Percentiles rank a stretch among this genome's conserved stretches.
Evolutionary conservation across 225 moss, liverwort and hornwort species (phyloP).

Genomic region (Takakia lepidozioides): DNA sequence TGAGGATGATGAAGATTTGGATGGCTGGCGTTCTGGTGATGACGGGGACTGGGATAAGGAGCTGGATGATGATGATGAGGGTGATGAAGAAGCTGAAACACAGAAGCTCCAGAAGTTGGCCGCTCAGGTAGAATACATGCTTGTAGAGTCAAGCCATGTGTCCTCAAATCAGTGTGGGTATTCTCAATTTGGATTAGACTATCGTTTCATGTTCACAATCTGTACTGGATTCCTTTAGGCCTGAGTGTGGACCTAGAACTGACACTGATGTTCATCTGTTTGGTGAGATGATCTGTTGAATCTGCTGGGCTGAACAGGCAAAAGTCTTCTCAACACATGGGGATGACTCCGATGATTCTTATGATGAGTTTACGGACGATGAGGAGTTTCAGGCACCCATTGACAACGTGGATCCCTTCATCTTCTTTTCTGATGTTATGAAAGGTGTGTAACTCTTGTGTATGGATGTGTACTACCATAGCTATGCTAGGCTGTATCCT

Average conservation of each 20-base stretch:
- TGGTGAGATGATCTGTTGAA: neutral
- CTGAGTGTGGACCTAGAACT: too few relatives aligned
- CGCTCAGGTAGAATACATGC: constrained; percentile 52
- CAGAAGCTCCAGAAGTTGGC: constrained; percentile 83
- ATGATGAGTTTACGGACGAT: constrained; percentile 91
- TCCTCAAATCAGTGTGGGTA: neutral
- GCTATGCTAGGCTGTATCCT: neutral
- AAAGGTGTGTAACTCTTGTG: constrained; percentile 43
- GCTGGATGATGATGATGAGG: constrained; percentile 78
- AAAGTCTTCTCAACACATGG: constrained; percentile 72
- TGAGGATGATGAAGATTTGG: constrained; percentile 78
- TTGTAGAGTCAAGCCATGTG: too few relatives aligned
- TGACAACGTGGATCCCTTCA: constrained; percentile 87
- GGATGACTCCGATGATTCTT: constrained; percentile 78
- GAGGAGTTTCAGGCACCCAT: constrained; percentile 99
- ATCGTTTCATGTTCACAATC: neutral
- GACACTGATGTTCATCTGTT: neutral
- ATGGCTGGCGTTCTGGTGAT: constrained; percentile 82
- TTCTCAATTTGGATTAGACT: neutral
- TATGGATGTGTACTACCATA: neutral
- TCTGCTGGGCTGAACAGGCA: constrained; percentile 31
- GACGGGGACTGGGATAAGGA: constrained; percentile 95
- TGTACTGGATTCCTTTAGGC: too few relatives aligned
- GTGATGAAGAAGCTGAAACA: constrained; percentile 79
- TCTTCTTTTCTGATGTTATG: constrained; percentile 94